Evolutionary conservation across 331 rosid species (phyloP).

Genomic region (Ulmus americana): DNA sequence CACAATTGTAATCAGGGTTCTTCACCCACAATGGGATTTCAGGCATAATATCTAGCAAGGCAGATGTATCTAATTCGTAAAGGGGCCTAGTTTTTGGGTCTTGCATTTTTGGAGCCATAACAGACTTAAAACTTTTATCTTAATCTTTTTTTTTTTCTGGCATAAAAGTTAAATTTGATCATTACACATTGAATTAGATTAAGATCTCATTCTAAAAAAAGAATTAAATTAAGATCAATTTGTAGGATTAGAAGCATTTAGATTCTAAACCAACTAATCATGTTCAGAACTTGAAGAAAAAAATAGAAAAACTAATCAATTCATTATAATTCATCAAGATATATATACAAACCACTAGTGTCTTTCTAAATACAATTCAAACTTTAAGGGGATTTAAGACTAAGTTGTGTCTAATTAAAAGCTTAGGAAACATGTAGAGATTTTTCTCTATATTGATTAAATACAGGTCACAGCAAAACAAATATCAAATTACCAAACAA

Average conservation of each 20-base stretch:
- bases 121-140: background rate
- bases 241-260: background rate
- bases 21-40: conserved; percentile 93
- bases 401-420: background rate
- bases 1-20: conserved; percentile 80
- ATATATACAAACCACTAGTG: too few relatives aligned
- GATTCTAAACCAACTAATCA: too few relatives aligned
- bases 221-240: background rate
- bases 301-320: background rate
- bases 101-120: conserved; percentile 37
- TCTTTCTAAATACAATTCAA: too few relatives aligned
- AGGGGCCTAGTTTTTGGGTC: conserved; percentile 56
- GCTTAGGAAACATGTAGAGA: background rate
- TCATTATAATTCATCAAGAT: background rate
- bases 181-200: background rate
- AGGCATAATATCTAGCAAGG: conserved; percentile 62
- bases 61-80: conserved; percentile 53
- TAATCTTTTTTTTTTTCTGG: background rate
- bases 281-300: background rate
- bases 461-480: background rate
- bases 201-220: too few relatives aligned
- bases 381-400: too few relatives aligned
- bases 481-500: background rate
- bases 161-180: too few relatives aligned
- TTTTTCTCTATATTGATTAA: background rate